phyloP scores from a whole-genome alignment of 2,329 filamentous ascomycete species.

The Fusarium sp. region DNA sequence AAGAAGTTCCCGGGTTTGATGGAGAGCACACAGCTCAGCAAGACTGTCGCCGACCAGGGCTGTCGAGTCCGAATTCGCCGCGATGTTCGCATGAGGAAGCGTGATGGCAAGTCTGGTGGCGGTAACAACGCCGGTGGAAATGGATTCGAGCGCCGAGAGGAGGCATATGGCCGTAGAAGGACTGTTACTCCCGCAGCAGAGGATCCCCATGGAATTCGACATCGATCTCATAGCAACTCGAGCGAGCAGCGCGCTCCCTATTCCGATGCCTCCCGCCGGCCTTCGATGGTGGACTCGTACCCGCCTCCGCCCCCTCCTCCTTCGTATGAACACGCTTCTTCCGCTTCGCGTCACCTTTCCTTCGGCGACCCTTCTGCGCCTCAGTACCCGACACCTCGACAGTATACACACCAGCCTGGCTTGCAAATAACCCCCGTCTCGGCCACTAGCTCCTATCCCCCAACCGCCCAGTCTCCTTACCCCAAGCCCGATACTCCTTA shows the following conservation, averaged over 20 bases:
- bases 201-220: constrained; percentile 55
- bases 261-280: constrained; percentile 57
- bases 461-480: constrained; percentile 56
- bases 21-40: constrained; percentile 88
- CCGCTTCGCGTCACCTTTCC: constrained; percentile 48
- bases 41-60: constrained; percentile 93
- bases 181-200: constrained; percentile 52
- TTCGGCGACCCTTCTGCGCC: constrained; percentile 50
- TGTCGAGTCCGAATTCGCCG: constrained; percentile 95
- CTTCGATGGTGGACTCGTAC: constrained; percentile 61
- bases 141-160: constrained; percentile 69
- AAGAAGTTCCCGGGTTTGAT: constrained; percentile 98
- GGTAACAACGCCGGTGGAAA: constrained; percentile 55
- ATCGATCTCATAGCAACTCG: constrained; percentile 70
- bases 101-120: constrained; percentile 72
- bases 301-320: constrained; percentile 52
- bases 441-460: constrained; percentile 49
- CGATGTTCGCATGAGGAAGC: constrained; percentile 90
- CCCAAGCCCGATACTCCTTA: constrained; percentile 55
- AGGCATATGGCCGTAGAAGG: constrained; percentile 63
- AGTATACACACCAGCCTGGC: constrained; percentile 53
- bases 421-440: constrained; percentile 51
- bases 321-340: constrained; percentile 47
- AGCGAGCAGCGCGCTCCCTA: constrained; percentile 61
- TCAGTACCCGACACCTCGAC: constrained; percentile 51